phyloP scores from a whole-genome alignment of 164 flowering plant genomes.

The Euptelea pleiosperma region DNA sequence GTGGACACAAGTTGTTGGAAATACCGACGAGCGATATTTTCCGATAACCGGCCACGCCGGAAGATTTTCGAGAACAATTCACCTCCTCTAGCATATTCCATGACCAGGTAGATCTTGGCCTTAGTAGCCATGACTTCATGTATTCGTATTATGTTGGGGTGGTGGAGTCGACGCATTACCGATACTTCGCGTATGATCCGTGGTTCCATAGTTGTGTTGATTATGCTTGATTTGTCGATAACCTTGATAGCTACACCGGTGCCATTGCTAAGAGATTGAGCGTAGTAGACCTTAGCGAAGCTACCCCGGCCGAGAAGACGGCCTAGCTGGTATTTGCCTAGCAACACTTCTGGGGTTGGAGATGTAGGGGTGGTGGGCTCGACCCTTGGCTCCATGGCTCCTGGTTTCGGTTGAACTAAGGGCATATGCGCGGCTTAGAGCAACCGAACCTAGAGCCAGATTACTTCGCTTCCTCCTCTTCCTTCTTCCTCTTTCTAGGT shows the following conservation, averaged over 20 bases:
- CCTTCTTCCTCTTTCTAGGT: no score
- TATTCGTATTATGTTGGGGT: conserved; percentile 61
- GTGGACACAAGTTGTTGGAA: conserved; percentile 68
- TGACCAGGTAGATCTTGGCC: conserved; percentile 62
- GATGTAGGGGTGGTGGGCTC: not conserved
- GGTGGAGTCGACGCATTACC: conserved; percentile 59
- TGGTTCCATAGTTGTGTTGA: conserved; percentile 42
- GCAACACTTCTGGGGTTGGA: conserved; percentile 9
- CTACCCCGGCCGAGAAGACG: conserved; percentile 61
- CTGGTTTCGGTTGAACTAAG: no score
- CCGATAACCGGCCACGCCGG: conserved; percentile 41
- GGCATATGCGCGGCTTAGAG: no score
- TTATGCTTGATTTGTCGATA: conserved; percentile 43
- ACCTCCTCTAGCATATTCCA: conserved; percentile 72
- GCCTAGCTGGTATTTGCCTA: conserved; percentile 53
- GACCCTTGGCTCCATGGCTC: not conserved
- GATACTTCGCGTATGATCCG: conserved; percentile 49
- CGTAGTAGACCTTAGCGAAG: conserved; percentile 71
- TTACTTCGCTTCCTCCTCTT: no score
- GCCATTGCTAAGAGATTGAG: conserved; percentile 31
- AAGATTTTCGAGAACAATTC: conserved; percentile 49
- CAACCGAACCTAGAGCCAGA: no score
- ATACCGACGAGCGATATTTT: conserved; percentile 42
- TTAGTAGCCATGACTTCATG: conserved; percentile 79
- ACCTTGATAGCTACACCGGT: conserved; percentile 51